A percentile compares a stretch with the other conserved stretches of the same genome.
Conservation (phyloP, 208 protist genomes). For the Crithidia brevicula region DNA sequence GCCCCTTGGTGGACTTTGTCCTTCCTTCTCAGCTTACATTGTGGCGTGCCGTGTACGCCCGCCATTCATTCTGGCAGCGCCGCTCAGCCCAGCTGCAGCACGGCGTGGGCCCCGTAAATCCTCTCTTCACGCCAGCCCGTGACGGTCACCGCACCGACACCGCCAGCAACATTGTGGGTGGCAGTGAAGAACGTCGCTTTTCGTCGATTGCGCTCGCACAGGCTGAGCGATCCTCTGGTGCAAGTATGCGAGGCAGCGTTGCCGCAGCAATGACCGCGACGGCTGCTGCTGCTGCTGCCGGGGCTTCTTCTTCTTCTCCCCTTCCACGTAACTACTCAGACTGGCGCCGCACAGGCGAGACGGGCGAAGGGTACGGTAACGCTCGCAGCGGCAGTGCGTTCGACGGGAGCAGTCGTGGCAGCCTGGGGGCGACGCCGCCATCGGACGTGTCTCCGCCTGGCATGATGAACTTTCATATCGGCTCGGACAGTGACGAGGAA, state of each 20-base stretch:
- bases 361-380: neutral
- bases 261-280: neutral
- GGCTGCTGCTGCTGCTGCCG: neutral
- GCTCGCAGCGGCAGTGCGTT: neutral
- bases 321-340: too few species aligned
- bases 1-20: constrained; percentile 53
- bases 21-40: constrained; percentile 28
- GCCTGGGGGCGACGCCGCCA: neutral
- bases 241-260: neutral
- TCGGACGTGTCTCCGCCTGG: constrained; percentile 8
- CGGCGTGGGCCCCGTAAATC: neutral
- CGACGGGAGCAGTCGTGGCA: neutral
- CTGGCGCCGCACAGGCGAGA: neutral
- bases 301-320: too few species aligned
- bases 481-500: constrained; percentile 27
- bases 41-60: constrained; percentile 49
- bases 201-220: too few species aligned
- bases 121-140: too few species aligned
- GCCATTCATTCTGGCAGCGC: constrained; percentile 47
- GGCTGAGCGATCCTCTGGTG: neutral
- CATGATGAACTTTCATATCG: constrained; percentile 30
- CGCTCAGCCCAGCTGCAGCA: constrained; percentile 36
- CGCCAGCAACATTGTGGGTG: too few species aligned
- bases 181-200: too few species aligned
- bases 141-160: too few species aligned